Base-by-base conservation (phyloP, 495 filamentous ascomycete genomes). In the Filosporella fistucella region DNA sequence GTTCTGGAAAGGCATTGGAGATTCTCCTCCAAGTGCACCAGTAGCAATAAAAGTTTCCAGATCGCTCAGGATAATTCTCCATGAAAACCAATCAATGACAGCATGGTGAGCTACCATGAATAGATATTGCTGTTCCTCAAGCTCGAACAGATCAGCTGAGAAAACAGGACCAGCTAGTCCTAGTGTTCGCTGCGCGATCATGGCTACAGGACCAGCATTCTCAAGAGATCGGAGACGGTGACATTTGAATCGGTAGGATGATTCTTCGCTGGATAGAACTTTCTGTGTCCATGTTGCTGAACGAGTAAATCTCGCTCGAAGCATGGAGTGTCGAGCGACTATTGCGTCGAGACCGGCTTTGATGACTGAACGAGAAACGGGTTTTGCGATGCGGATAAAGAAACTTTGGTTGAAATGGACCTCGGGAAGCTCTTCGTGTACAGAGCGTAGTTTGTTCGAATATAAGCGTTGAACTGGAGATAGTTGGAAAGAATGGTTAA, bases 341-440 rank as follows among this genome's bases (percentile, higher is more conserved):
- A 88, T 62, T 0, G 72, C 70, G 42, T 82, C 74, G 33, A 84
- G 57, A 1, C 81, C 80, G 13, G 68, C 64, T 1, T 59, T 61
- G 3, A 89, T 55, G 8, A 73, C 71, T 3, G 62, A 49, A 10
- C 74, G 58, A 11, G 72, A 62, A 24, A 81, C 61, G 2, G 54
- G 57, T 47, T 67, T 68, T 37, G 70, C 80, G 12, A 88, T 45
- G 2, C 77, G 72, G 2, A 86, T 68, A 0, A 85, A 59, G 30
- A 87, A 69, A 43, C 84, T 85, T 54, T 85, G 83, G 56, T 88
- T 88, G 58, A 86, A 90, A 45, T 86, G 78, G n/a, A n/a, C n/a
- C n/a, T n/a, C n/a, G n/a, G 14, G 80, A 76, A 70, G 0, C 70
- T 72, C 16, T 81, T 71, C 24, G 66, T 59, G 0, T 66, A 65